Evolutionary conservation across 2,329 filamentous ascomycete genomes (phyloP), one percentile per base, ranked within the genome.

Genomic region (Tolypocladium guangdongense): DNA sequence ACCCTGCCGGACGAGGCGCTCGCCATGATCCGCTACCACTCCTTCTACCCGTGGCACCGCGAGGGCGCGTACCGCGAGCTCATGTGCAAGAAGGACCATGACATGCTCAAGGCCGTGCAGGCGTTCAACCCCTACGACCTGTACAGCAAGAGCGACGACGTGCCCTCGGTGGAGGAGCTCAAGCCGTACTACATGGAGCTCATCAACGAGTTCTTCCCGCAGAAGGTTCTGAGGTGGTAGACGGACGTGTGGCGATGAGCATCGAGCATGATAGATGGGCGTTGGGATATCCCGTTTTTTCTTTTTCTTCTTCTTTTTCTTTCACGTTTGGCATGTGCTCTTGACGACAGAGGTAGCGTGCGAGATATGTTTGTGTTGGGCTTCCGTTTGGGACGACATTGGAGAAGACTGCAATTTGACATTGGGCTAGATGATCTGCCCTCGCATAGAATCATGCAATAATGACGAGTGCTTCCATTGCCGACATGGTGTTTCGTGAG

Each of bases 21-120:
- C 12, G 90, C 90, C 56, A 95, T 96, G 88, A 93, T 96, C 67
- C 78, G 90, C 53, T 95, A 95, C 72, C 90, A 96, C 73, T 89
- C 84, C 7, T 95, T 95, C 73, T 96, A 96, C 71, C 86, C 90
- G 18, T 96, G 90, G 90, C 90, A 95, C 72, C 82, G 78, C 56
- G 84, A 86, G 68, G 86, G 85, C 52, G 90, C 88, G 7, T 96
- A 96, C 72, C 70, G 71, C 56, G 82, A 89, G 70, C 80, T 95
- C 68, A 95, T 95, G 90, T 80, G 86, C 67, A 83, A 86, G 56
- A 86, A 90, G 66, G 90, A 96, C 62, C 73, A 85, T 68, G 78
- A 79, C 62, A 90, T 95, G 84, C 73, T 95, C 61, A 81, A 82
- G 64, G 89, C 89, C 10, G 90, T 95, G 50, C 80, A 82, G 68